Conservation (phyloP, 176 grass and related monocot genomes). For the Zizania latifolia region DNA sequence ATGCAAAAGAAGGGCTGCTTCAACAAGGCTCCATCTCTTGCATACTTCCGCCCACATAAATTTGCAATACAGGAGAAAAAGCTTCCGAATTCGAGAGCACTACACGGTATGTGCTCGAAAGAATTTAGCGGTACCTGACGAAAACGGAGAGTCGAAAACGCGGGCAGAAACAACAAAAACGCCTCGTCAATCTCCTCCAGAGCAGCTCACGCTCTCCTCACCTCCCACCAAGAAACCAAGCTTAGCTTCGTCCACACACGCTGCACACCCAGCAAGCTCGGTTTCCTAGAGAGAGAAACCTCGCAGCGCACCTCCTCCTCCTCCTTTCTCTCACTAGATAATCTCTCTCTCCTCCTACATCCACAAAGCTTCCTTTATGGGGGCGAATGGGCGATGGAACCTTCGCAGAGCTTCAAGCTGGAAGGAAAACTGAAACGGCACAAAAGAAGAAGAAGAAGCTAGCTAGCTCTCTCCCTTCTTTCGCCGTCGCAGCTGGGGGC, state of each 20-base stretch:
- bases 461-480: no score
- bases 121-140: conserved; percentile 8
- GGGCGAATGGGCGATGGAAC: no score
- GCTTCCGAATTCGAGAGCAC: neutral
- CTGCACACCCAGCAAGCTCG: neutral
- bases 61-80: neutral
- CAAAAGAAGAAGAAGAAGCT: conserved; percentile 10
- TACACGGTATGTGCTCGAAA: neutral
- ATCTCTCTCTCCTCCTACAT: neutral
- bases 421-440: conserved; percentile 21
- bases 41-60: neutral
- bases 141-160: no score
- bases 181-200: neutral
- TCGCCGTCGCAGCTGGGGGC: no score
- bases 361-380: no score
- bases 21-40: neutral
- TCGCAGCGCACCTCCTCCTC: no score
- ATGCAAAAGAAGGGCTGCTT: neutral
- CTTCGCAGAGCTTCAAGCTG: conserved; percentile 12
- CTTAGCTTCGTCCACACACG: neutral
- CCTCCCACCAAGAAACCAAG: conserved; percentile 30
- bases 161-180: conserved; percentile 7
- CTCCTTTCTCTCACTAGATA: no score
- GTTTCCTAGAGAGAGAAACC: no score
- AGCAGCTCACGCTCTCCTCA: conserved; percentile 13